Percentiles rank a stretch among this genome's conserved stretches.
These are phyloP conservation scores for Nakazawaea peltata DNA, from an alignment of 805 yeast genomes.

Conservation along the genomic window DNA sequence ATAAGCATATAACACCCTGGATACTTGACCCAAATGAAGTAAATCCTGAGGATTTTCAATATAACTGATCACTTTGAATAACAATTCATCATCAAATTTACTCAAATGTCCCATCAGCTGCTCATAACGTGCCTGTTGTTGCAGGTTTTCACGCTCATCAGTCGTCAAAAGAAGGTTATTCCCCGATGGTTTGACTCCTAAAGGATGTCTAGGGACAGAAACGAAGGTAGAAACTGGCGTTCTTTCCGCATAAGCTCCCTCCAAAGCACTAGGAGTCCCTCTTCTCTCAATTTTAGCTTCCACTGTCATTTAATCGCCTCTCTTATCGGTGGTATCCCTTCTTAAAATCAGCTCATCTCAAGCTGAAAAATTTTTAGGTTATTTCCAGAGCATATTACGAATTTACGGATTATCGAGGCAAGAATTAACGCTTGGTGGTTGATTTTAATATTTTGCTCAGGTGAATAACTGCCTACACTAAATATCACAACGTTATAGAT, in stretches of 20 bases:
- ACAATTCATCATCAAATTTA: constrained; percentile 52
- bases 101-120: constrained; percentile 48
- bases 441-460: too few species aligned
- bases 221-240: constrained; percentile 12
- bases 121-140: constrained; percentile 11
- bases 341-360: background rate
- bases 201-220: constrained; percentile 47
- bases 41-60: constrained; percentile 42
- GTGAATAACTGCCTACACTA: too few species aligned
- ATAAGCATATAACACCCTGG: constrained; percentile 66
- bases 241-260: too few species aligned
- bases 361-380: background rate
- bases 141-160: constrained; percentile 5
- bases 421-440: too few species aligned
- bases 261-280: too few species aligned
- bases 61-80: constrained; percentile 43
- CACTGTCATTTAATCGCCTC: too few species aligned
- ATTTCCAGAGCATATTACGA: background rate
- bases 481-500: too few species aligned
- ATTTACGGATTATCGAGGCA: too few species aligned
- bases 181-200: constrained; percentile 72
- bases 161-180: constrained; percentile 39
- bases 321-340: too few species aligned
- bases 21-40: constrained; percentile 44
- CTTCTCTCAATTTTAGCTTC: too few species aligned